Evolutionary conservation across 306 rosid species (phyloP), one percentile per base, ranked within the genome.

Genomic region (Styphnolobium japonicum): DNA sequence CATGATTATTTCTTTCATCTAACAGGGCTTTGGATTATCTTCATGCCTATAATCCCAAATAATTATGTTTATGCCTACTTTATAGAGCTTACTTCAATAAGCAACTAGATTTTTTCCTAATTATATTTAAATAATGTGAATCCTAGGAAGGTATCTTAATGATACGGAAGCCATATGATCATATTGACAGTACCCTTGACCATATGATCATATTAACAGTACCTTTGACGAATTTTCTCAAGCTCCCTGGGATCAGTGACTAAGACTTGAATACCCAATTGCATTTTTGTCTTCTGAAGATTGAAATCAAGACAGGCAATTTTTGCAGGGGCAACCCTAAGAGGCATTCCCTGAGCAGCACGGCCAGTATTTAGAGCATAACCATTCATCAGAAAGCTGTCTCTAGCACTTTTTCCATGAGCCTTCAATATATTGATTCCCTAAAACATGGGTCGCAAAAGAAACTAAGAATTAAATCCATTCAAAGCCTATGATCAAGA

Each of bases 251-350:
- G 99, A 80, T 96, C 98, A 67, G 71, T 63, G 56, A 96, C 98
- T 62, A 96, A 82, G 57, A 96, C 97, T 89, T 96, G 99, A 63
- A 96, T 91, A 39, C 99, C 99, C 91, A 93, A 83, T 85, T 96
- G 99, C 99, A 96, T 93, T 88, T 96, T 96, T 81, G 99, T 96
- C 87, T 93, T 96, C 82, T 96, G 99, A 83, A 96, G 98, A 90
- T 96, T 96, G 80, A 96, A 91, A 85, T 96, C 98, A 53, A 96
- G 95, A 73, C 99, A 96, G 10, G 98, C 99, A 77, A 96, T 93
- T 79, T 77, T 90, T 21, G 99, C 99, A 81, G 99, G 97, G 86
- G 96, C 58, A 80, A 91, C 99, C 85, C 90, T 93, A 36, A 86
- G 62, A 48, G 99, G 97, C 99, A 96, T 96, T 80, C 99, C 99